Percentiles rank a stretch among this genome's conserved stretches.
Evolutionary conservation across 257 asterid genomes (phyloP).

Genomic region (Lycium barbarum): DNA sequence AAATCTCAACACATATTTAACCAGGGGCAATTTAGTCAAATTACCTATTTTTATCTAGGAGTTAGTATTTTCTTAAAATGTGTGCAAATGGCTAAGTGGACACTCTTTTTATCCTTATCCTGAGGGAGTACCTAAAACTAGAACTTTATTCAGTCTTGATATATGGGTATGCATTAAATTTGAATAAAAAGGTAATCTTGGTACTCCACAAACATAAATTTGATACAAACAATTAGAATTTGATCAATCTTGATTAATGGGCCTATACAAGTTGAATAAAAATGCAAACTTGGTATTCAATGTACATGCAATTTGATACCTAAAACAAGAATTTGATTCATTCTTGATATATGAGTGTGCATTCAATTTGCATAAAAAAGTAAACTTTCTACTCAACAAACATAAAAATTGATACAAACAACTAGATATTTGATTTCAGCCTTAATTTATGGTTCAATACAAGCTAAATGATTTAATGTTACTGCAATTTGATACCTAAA

Average conservation of each 20-base stretch:
- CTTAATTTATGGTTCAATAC: too few species aligned
- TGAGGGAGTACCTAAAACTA: background rate
- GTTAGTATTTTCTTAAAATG: too few species aligned
- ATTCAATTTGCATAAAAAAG: constrained; percentile 19
- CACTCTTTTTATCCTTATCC: too few species aligned
- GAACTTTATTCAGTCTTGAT: background rate
- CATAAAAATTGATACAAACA: background rate
- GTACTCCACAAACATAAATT: background rate
- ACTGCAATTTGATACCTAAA: background rate
- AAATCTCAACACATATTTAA: too few species aligned
- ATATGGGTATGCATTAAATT: background rate
- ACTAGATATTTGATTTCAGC: background rate
- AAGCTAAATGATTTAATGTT: too few species aligned
- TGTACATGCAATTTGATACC: background rate
- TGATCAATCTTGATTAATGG: too few species aligned
- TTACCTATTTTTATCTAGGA: too few species aligned
- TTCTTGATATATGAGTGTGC: background rate
- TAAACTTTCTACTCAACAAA: background rate
- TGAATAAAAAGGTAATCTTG: background rate
- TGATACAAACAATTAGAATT: background rate
- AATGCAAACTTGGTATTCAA: background rate
- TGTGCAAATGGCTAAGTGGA: too few species aligned
- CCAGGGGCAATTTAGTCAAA: too few species aligned
- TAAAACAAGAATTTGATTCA: background rate
- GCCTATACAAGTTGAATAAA: too few species aligned